Evolutionary conservation across 2,329 filamentous ascomycete species (phyloP), one percentile per base, ranked within the genome.

Genomic region (Gaeumannomyces tritici): DNA sequence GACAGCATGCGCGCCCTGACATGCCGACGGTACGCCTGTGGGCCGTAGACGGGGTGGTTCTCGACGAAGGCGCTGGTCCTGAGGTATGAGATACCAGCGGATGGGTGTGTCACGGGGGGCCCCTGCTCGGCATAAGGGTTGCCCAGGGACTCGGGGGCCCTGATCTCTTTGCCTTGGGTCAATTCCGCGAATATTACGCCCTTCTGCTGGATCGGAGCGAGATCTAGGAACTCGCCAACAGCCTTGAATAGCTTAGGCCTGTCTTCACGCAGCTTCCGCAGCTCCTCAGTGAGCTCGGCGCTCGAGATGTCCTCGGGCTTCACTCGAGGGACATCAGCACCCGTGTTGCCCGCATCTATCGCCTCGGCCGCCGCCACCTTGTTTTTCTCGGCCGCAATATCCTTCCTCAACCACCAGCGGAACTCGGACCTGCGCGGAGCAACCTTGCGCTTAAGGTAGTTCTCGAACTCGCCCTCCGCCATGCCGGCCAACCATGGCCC

Each of bases 401-500:
- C 76, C 62, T 74, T 66, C 67, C 77, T 80, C 62, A 89, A 71
- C 63, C 83, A 82, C 27, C 74, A 65, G 58, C 79, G 79, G 71
- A 89, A 89, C 64, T 83, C 77, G 8, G 73, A 61, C 62, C 84
- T 83, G 64, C 75, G 79, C 18, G 75, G 77, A 60, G 80, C 78
- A 55, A 89, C 82, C 27, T 76, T 74, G 67, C 78, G 83, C 60
- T 76, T 70, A 15, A 89, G 63, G 68, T 84, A 89, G 31, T 72
- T 70, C 29, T 80, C 73, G 69, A 89, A 88, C 18, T 84, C 78
- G 24, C 85, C 85, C 64, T 86, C 79, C 5, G 78, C 80, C 76
- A 87, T 80, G 56, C 83, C 82, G 42, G 84, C 85, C 42, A 89
- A 76, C 85, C 85, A 89, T 3, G 87, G 87, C 0, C 87, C 87